phyloP scores from a whole-genome alignment of 2,329 filamentous ascomycete genomes.

The Hymenoscyphus fructigenus region DNA sequence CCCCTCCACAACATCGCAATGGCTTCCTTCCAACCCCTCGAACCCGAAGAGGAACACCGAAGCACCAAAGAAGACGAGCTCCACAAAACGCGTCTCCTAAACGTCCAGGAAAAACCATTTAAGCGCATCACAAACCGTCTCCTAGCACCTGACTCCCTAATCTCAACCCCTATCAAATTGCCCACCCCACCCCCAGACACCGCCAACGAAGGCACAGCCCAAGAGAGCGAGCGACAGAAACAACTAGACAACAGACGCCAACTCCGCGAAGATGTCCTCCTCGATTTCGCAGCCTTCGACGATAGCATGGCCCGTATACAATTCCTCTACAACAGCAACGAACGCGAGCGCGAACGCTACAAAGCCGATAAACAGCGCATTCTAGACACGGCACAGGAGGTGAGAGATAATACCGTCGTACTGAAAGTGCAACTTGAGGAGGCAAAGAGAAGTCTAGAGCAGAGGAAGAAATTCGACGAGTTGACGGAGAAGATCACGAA shows the following conservation, averaged over 20 bases:
- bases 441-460: slow-evolving; percentile 70
- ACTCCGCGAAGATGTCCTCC: slow-evolving; percentile 78
- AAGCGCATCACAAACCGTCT: slow-evolving; percentile 84
- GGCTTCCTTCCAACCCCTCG: slow-evolving; percentile 64
- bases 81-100: slow-evolving; percentile 82
- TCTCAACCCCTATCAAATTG: slow-evolving; percentile 54
- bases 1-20: slow-evolving; percentile 40
- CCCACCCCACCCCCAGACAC: slow-evolving; percentile 67
- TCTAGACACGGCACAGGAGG: slow-evolving; percentile 71
- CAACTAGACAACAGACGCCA: slow-evolving; percentile 57
- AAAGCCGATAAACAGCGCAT: slow-evolving; percentile 78
- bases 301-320: slow-evolving; percentile 84
- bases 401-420: slow-evolving; percentile 71
- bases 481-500: slow-evolving; percentile 83
- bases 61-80: slow-evolving; percentile 58
- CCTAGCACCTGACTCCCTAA: slow-evolving; percentile 64
- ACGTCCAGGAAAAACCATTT: slow-evolving; percentile 90
- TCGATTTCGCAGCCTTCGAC: slow-evolving; percentile 88
- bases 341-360: slow-evolving; percentile 80
- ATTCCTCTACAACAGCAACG: slow-evolving; percentile 80
- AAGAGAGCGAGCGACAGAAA: slow-evolving; percentile 48
- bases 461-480: slow-evolving; percentile 84
- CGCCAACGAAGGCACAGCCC: slow-evolving; percentile 42
- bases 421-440: slow-evolving; percentile 74
- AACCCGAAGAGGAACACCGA: slow-evolving; percentile 64